Conservation (phyloP, 306 rosid genomes). For the Lithocarpus polystachyus region DNA sequence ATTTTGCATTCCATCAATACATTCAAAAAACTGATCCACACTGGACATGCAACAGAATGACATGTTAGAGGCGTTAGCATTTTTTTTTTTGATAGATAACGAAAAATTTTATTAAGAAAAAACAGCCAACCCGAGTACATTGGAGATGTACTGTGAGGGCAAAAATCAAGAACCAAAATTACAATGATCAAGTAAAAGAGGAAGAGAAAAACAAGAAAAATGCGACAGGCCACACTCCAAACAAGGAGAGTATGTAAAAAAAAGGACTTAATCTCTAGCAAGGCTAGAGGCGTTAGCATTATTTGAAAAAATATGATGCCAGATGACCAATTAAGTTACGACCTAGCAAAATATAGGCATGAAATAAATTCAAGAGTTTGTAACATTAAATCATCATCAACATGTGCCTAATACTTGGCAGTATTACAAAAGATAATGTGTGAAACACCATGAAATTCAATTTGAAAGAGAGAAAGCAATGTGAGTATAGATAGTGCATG, state of each 20-base stretch:
- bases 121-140: too few relatives aligned
- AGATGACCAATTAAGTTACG: neutral
- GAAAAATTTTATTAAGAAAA: too few relatives aligned
- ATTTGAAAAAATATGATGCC: constrained; percentile 1
- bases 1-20: constrained; percentile 91
- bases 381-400: neutral
- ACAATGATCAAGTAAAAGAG: too few relatives aligned
- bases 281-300: too few relatives aligned
- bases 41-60: constrained; percentile 51
- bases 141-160: too few relatives aligned
- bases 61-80: constrained; percentile 16
- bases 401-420: neutral
- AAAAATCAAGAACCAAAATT: too few relatives aligned
- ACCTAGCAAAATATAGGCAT: neutral
- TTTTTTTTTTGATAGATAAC: too few relatives aligned
- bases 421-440: neutral
- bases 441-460: neutral
- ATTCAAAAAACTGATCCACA: constrained; percentile 95
- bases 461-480: neutral
- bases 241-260: too few relatives aligned
- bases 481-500: too few relatives aligned
- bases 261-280: too few relatives aligned
- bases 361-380: neutral
- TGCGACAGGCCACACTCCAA: too few relatives aligned
- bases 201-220: too few relatives aligned